These are phyloP conservation scores for Pythium grandisporangium DNA, from an alignment of 352 stramenopile genomes.

Conservation along the genomic window DNA sequence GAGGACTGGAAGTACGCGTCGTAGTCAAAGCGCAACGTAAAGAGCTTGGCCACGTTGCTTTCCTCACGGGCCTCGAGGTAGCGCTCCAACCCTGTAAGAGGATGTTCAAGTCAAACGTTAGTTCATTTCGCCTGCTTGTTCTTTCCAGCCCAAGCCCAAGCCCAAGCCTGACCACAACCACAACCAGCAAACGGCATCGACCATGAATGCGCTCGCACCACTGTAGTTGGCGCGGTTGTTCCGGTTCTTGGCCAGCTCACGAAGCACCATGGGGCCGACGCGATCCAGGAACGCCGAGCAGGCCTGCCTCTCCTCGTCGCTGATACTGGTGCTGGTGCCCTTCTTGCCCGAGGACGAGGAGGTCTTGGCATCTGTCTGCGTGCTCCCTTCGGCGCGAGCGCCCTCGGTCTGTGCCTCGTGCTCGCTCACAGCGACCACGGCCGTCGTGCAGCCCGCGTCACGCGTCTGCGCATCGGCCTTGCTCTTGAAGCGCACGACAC, in stretches of 20 bases:
- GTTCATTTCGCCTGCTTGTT: too few relatives aligned
- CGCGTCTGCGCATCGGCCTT: conserved; percentile 26
- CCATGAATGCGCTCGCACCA: too few relatives aligned
- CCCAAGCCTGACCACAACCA: too few relatives aligned
- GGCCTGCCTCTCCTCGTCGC: conserved; percentile 23
- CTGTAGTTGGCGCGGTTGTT: too few relatives aligned
- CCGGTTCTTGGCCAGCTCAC: conserved; percentile 44
- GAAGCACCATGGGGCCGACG: conserved; percentile 42
- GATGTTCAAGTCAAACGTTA: too few relatives aligned
- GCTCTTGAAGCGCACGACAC: conserved; percentile 40
- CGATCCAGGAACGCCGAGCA: conserved; percentile 26
- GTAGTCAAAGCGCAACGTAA: conserved; percentile 60
- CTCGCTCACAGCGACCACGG: conserved; percentile 24
- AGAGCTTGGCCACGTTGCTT: conserved; percentile 49
- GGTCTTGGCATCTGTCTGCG: conserved; percentile 34
- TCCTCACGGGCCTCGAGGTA: conserved; percentile 61
- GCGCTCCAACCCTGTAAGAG: conserved; percentile 43
- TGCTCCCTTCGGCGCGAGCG: conserved; percentile 17
- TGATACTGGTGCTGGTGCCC: conserved; percentile 10
- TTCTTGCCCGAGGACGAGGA: conserved; percentile 7
- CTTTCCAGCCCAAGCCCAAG: too few relatives aligned
- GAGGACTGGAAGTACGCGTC: conserved; percentile 53
- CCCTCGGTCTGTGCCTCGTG: conserved; percentile 31
- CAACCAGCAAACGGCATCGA: too few relatives aligned
- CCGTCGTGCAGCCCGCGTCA: conserved; percentile 15